phyloP scores from a whole-genome alignment of 2,329 filamentous ascomycete species.

The Cordyceps javanica region DNA sequence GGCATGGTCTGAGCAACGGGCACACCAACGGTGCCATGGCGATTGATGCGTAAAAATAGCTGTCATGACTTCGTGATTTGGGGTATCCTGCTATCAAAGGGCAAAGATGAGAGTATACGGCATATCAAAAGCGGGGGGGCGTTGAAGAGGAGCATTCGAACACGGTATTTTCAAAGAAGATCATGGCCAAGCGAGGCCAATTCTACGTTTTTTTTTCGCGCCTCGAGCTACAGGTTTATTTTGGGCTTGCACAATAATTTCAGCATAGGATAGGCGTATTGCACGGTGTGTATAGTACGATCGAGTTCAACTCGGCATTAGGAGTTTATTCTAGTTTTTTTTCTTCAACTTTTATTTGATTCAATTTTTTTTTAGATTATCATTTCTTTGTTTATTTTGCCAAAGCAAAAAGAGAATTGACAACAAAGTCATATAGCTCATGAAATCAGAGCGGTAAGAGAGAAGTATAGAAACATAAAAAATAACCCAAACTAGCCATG shows the following conservation, averaged over 20 bases:
- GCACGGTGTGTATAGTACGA: slow-evolving; percentile 1
- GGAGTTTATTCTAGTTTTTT: too few relatives aligned
- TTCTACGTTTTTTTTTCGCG: too few relatives aligned
- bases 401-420: not conserved
- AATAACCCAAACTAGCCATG: slow-evolving; percentile 1
- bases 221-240: too few relatives aligned
- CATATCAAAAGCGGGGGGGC: too few relatives aligned
- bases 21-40: slow-evolving; percentile 38
- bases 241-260: not conserved
- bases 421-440: not conserved
- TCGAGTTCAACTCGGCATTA: not conserved
- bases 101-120: not conserved
- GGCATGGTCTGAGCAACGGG: slow-evolving; percentile 15
- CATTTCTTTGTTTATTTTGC: not conserved
- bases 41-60: slow-evolving; percentile 33
- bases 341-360: not conserved
- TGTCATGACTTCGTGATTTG: not conserved
- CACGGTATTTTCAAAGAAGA: not conserved
- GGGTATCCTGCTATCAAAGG: not conserved
- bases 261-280: not conserved
- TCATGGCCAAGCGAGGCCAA: not conserved
- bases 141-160: not conserved
- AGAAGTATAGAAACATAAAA: too few relatives aligned
- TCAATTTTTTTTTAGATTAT: not conserved
- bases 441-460: not conserved